Evolutionary conservation across 441 rosid genomes (phyloP), one percentile per base, ranked within the genome.

Genomic region (Pelargonium fulgidum): DNA sequence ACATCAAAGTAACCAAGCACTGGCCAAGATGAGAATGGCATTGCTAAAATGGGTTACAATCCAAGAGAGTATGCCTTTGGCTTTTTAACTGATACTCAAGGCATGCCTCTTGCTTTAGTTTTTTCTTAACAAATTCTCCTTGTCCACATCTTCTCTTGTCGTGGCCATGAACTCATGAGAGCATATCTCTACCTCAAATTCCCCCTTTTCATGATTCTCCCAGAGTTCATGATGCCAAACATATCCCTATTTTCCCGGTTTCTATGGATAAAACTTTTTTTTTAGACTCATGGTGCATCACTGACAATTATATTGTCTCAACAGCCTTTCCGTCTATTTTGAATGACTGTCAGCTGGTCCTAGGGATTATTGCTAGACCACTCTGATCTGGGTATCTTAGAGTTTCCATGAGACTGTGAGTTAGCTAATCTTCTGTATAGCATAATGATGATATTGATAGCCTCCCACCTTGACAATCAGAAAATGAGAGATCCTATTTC

Each of bases 31-130:
- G 9, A 61, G 72, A 42, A 36, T 13, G 64, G 44, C 61, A 2
- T 67, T 65, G n/a, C 74, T 29, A 70, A 65, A 70, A 24, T 62
- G 29, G 62, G 73, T 65, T 72, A 74, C 65, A 41, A 12, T 67
- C 75, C 81, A 72, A 70, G 13, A 48, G 67, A 24, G 36, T 54
- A 9, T 13, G 39, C 24, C 59, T 66, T 72, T 58, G 33, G 65
- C 68, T 72, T 70, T 79, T 67, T 19, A n/a, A n/a, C 24, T 50
- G 50, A 19, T 72, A 17, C 68, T 14, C 62, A 59, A 0, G 36
- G 16, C 68, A 14, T 63, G 50, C 33, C 66, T n/a, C 22, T 29
- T 29, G 5, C 36, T 29, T 29, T 29, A 29, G 36, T 20, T 10
- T n/a, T 12, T 61, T 68, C 33, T 9, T 42, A 48, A 62, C 68